phyloP scores from a whole-genome alignment of 805 yeast species.

The Saturnispora kantuleensis region DNA sequence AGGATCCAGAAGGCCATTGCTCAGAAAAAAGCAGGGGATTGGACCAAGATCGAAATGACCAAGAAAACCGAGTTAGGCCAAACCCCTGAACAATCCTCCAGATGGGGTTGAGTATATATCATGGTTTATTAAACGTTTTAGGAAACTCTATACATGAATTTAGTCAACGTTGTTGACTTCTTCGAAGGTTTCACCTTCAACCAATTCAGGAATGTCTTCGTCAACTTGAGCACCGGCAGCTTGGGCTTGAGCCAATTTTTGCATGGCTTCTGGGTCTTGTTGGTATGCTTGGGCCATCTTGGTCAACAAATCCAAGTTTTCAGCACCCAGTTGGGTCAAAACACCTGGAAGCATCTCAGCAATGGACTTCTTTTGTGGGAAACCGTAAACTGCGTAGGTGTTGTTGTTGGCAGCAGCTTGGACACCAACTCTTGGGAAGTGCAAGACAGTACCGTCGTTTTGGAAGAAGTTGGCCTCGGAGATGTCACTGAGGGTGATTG shows the following conservation, averaged over 20 bases:
- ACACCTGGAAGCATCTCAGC: constrained; percentile 90
- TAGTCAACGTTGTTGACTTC: constrained; percentile 15
- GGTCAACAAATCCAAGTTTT: constrained; percentile 81
- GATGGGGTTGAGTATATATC: not conserved
- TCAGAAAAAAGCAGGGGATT: not conserved
- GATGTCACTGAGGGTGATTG: constrained; percentile 77
- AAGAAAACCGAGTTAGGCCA: not conserved
- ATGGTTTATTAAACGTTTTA: constrained; percentile 1
- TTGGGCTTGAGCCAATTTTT: constrained; percentile 24
- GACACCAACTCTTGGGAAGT: constrained; percentile 92
- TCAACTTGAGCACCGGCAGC: constrained; percentile 34
- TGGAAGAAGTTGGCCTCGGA: constrained; percentile 97
- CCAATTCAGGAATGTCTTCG: constrained; percentile 68
- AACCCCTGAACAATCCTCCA: not conserved
- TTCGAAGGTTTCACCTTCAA: constrained; percentile 83
- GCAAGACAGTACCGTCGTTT: constrained; percentile 93
- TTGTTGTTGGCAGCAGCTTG: constrained; percentile 87
- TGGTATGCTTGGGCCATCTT: constrained; percentile 85
- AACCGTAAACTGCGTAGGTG: constrained; percentile 92
- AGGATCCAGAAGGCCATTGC: not conserved
- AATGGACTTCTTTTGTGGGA: constrained; percentile 85
- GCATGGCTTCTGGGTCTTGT: constrained; percentile 30
- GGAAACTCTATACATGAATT: not conserved
- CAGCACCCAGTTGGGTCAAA: constrained; percentile 94
- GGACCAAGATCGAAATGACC: not conserved